These are phyloP conservation scores for Acaromyces ingoldii DNA, from an alignment of 1,284 basidiomycete species.

Conservation along the genomic window DNA sequence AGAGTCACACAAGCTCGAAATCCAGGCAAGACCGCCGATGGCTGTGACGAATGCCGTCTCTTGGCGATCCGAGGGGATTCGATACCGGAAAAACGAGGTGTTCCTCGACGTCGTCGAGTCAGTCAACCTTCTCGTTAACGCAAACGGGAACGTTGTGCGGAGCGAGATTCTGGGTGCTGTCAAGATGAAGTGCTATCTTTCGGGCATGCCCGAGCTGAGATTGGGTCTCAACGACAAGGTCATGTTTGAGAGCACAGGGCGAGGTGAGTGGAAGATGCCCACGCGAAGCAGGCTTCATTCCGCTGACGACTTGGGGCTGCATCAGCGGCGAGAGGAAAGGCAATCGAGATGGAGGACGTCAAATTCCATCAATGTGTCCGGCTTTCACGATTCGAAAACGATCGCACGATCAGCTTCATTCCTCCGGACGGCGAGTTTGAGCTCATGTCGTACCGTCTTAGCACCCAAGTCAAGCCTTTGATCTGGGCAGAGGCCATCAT, in stretches of 20 bases:
- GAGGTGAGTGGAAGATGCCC: constrained; percentile 74
- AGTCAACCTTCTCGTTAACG: constrained; percentile 92
- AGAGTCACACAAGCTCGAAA: constrained; percentile 95
- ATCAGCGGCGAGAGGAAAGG: constrained; percentile 84
- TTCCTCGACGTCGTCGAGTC: constrained; percentile 98
- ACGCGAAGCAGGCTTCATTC: too few relatives aligned
- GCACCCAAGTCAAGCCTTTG: constrained; percentile 92
- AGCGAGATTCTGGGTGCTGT: constrained; percentile 95
- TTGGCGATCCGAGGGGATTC: constrained; percentile 95
- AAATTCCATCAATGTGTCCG: constrained; percentile 99
- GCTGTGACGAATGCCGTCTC: constrained; percentile 98
- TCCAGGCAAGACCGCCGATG: constrained; percentile 92
- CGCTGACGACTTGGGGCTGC: neutral
- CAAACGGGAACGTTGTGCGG: constrained; percentile 92
- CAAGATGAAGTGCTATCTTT: constrained; percentile 99
- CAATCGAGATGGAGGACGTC: constrained; percentile 99
- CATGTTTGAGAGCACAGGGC: constrained; percentile 96
- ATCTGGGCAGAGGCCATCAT: constrained; percentile 98
- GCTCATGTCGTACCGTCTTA: constrained; percentile 92
- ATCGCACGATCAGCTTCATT: constrained; percentile 97
- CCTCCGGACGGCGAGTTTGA: constrained; percentile 99
- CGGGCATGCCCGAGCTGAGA: constrained; percentile 95
- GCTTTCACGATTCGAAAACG: constrained; percentile 98
- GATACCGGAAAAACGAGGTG: constrained; percentile 98
- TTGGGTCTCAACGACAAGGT: constrained; percentile 98